These are phyloP conservation scores for Craterostigma plantagineum DNA, from an alignment of 257 asterid species.

Conservation along the genomic window DNA sequence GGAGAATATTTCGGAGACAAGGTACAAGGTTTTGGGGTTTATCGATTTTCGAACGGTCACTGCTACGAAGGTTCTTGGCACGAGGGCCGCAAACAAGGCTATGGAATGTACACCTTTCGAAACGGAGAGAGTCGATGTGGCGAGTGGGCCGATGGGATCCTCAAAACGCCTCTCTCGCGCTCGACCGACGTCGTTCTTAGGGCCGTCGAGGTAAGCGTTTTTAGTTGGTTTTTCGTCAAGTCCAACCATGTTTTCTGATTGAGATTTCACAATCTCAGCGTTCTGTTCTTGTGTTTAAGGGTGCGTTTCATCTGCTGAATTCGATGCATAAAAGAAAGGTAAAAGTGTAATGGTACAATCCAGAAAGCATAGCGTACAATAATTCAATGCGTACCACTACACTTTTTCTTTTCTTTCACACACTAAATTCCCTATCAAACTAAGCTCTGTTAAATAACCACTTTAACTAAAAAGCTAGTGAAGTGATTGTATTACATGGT, in stretches of 20 bases:
- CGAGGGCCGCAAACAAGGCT: constrained; percentile 6
- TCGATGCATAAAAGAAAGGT: no score
- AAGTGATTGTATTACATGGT: no score
- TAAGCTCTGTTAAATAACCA: no score
- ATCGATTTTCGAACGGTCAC: constrained; percentile 1
- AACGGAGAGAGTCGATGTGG: background rate
- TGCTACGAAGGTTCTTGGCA: constrained; percentile 4
- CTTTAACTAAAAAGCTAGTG: no score
- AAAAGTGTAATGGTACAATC: no score
- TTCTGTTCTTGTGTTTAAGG: no score
- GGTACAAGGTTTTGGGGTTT: constrained; percentile 3
- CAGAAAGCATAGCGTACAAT: no score
- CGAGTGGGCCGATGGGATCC: background rate
- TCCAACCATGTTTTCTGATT: no score
- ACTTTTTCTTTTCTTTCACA: background rate
- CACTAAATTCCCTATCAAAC: background rate
- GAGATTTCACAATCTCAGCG: no score
- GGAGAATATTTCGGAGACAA: constrained; percentile 4
- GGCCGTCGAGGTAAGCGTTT: background rate
- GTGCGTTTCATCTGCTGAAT: no score
- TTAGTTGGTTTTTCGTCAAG: no score
- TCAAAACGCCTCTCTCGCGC: background rate
- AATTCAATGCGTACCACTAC: no score
- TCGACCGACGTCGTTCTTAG: background rate
- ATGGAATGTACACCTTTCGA: constrained; percentile 3